These are phyloP conservation scores for Neurospora sp. DNA, from an alignment of 495 filamentous ascomycete genomes.

Conservation along the genomic window DNA sequence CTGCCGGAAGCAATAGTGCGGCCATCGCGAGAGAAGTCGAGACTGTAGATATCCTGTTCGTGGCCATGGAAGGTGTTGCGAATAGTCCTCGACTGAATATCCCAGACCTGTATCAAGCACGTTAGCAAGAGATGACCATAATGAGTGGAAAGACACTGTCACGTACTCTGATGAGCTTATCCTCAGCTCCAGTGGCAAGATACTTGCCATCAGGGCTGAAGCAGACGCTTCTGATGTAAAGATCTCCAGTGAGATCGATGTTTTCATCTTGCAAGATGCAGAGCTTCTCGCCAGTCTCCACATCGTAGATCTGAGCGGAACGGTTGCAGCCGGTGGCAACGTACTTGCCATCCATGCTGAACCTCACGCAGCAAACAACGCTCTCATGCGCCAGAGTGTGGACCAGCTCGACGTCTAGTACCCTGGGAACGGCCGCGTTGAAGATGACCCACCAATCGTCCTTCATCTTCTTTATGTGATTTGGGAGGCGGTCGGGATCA, in stretches of 20 bases:
- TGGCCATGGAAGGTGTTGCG: slow-evolving; percentile 76
- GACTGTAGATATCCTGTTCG: slow-evolving; percentile 90
- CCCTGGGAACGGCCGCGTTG: slow-evolving; percentile 73
- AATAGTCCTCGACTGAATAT: slow-evolving; percentile 65
- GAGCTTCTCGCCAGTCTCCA: slow-evolving; percentile 65
- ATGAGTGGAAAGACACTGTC: not conserved
- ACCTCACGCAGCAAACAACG: slow-evolving; percentile 84
- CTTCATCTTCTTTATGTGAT: slow-evolving; percentile 73
- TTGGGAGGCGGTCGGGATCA: slow-evolving; percentile 72
- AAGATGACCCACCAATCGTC: slow-evolving; percentile 85
- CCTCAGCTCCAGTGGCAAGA: slow-evolving; percentile 80
- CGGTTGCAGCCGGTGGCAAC: slow-evolving; percentile 84
- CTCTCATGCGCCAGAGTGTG: slow-evolving; percentile 79
- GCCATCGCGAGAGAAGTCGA: slow-evolving; percentile 81
- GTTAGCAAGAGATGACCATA: not conserved
- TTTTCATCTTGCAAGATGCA: slow-evolving; percentile 73
- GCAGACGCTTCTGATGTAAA: slow-evolving; percentile 87
- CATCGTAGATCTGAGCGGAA: slow-evolving; percentile 86
- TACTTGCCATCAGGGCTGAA: slow-evolving; percentile 89
- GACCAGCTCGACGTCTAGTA: slow-evolving; percentile 80
- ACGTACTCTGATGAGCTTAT: slow-evolving; percentile 82
- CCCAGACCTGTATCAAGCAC: slow-evolving; percentile 59
- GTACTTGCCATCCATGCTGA: slow-evolving; percentile 81
- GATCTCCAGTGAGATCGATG: slow-evolving; percentile 72
- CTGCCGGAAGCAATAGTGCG: slow-evolving; percentile 82